Evolutionary conservation across 2,329 filamentous ascomycete species (phyloP), one percentile per base, ranked within the genome.

Genomic region (Ramularia endophylla): DNA sequence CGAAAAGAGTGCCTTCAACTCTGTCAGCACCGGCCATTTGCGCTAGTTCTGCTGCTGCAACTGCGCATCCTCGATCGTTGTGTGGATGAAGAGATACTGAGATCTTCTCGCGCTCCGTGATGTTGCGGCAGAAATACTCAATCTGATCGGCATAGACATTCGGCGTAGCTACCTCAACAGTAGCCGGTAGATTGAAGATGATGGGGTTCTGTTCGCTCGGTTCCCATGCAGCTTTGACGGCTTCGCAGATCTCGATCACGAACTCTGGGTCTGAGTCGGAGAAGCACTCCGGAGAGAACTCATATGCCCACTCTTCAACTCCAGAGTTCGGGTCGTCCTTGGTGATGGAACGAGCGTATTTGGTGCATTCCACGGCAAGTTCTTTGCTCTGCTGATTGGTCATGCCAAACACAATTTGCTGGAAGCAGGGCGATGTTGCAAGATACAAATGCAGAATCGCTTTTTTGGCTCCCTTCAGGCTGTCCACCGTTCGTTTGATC

Each of bases 91-190:
- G 75, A 47, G 86, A 94, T 11, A 97, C 85, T 56, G 82, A 86
- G 37, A 95, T 76, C 69, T 88, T 92, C 58, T 95, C 83, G 38
- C 89, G 75, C 65, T 95, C 85, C 0, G 76, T 75, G 60, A 97
- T 88, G 62, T 90, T 75, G 38, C 74, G 78, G 71, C 87, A 94
- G 67, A 98, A 98, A 69, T 87, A 94, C 64, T 98, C 92, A 48
- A 98, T 86, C 69, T 94, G 85, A 61, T 98, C 92, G 36, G 92
- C 92, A 63, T 92, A 98, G 35, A 95, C 78, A 62, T 98, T 98
- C 25, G 89, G 89, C 1, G 92, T 95, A 1, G 87, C 70, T 81
- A 95, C 82, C 69, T 98, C 92, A 27, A 97, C 90, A 0, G 92
- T 98, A 2, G 92, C 90, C 1, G 92, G 90, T 38, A 98, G 75